Conservation (phyloP, 345 rosid species). For the Kernera saxatilis region DNA sequence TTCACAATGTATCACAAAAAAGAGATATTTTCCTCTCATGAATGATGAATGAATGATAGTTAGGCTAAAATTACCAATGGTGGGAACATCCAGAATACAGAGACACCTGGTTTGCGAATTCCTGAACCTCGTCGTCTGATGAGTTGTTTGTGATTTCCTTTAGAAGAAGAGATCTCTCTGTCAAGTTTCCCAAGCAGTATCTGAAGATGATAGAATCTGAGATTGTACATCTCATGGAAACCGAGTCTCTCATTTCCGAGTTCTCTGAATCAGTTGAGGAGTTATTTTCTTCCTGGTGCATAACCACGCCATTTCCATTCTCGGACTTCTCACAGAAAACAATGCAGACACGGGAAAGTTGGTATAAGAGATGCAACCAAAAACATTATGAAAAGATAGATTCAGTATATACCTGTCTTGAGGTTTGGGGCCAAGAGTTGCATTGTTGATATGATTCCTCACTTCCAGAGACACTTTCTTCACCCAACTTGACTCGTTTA, state of each 20-base stretch:
- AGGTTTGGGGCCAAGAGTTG: constrained; percentile 39
- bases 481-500: constrained; percentile 52
- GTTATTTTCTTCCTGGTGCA: constrained; percentile 35
- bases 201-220: constrained; percentile 57
- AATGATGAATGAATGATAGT: background rate
- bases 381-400: background rate
- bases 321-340: constrained; percentile 6
- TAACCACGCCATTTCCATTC: constrained; percentile 11
- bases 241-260: constrained; percentile 41
- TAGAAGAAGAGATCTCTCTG: too few species aligned
- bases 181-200: constrained; percentile 63
- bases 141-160: too few species aligned
- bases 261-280: constrained; percentile 51
- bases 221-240: constrained; percentile 36
- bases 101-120: too few species aligned
- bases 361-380: background rate
- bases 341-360: constrained; percentile 5
- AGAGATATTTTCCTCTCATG: background rate
- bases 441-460: constrained; percentile 46
- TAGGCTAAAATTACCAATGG: constrained; percentile 51
- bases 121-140: too few species aligned
- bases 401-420: constrained; percentile 40
- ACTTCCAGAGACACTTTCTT: constrained; percentile 29
- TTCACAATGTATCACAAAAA: background rate
- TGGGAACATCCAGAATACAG: too few species aligned